phyloP scores from a whole-genome alignment of 805 yeast species.

The Yarrowia keelungensis region DNA sequence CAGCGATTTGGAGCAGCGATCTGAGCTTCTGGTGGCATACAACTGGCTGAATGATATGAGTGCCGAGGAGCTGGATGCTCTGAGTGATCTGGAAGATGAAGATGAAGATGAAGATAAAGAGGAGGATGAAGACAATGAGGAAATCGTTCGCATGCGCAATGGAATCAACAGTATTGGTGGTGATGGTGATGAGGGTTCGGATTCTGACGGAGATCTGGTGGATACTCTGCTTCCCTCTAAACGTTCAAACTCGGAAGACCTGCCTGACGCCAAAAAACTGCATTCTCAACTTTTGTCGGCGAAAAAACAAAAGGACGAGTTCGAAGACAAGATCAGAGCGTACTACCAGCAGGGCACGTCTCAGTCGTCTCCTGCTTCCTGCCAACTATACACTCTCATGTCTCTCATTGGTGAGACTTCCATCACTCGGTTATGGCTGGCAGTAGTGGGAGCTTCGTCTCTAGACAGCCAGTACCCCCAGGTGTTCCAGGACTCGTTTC shows the following conservation, averaged over 20 bases:
- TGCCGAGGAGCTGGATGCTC: constrained; percentile 39
- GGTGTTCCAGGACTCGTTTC: constrained; percentile 73
- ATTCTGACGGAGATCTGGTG: constrained; percentile 41
- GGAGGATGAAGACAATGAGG: not conserved
- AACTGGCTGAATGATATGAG: constrained; percentile 42
- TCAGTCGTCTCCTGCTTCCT: constrained; percentile 72
- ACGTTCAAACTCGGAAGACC: constrained; percentile 38
- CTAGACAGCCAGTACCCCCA: constrained; percentile 72
- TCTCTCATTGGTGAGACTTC: constrained; percentile 84
- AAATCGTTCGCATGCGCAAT: not conserved
- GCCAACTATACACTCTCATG: constrained; percentile 79
- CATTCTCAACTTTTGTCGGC: constrained; percentile 42
- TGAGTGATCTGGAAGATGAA: constrained; percentile 41
- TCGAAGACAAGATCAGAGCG: constrained; percentile 64
- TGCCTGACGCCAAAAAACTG: constrained; percentile 15
- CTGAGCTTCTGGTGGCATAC: constrained; percentile 13
- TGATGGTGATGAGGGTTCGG: not conserved
- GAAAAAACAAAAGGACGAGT: constrained; percentile 41
- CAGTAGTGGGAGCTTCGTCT: constrained; percentile 88
- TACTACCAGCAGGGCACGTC: constrained; percentile 89
- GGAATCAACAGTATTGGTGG: not conserved
- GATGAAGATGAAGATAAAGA: constrained; percentile 40
- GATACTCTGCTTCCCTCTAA: constrained; percentile 35
- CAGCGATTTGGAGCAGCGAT: constrained; percentile 1
- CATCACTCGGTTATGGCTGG: constrained; percentile 75